Percentiles rank a stretch among this genome's conserved stretches.
phyloP scores from a whole-genome alignment of 2,329 filamentous ascomycete species.

The Fusarium napiforme region DNA sequence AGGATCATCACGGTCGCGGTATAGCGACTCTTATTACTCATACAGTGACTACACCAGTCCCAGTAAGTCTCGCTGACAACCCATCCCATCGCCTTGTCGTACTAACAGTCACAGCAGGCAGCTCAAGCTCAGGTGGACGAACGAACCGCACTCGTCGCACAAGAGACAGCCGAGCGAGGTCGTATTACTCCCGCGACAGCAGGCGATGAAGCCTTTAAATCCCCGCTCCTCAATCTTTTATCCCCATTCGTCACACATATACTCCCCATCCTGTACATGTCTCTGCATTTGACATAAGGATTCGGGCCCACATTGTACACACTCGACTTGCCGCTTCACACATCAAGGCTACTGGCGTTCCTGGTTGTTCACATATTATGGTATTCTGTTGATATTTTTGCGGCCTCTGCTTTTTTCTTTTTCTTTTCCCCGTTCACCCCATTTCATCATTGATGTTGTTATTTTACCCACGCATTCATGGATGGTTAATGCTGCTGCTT shows the following conservation, averaged over 20 bases:
- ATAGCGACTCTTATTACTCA: slow-evolving; percentile 65
- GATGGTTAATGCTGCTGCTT: slow-evolving; percentile 24
- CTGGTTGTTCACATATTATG: slow-evolving; percentile 39
- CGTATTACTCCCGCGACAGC: slow-evolving; percentile 48
- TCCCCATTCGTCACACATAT: slow-evolving; percentile 20
- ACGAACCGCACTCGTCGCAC: slow-evolving; percentile 51
- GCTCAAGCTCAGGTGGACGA: slow-evolving; percentile 58
- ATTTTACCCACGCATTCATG: slow-evolving; percentile 26
- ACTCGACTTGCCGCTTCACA: slow-evolving; percentile 35
- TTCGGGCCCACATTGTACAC: slow-evolving; percentile 34
- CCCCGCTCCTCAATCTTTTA: slow-evolving; percentile 5
- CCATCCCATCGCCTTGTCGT: neutral
- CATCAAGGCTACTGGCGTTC: slow-evolving; percentile 42
- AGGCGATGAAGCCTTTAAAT: slow-evolving; percentile 27
- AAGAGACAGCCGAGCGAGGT: slow-evolving; percentile 48
- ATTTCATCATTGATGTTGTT: slow-evolving; percentile 19
- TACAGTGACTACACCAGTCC: slow-evolving; percentile 62
- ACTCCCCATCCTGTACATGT: slow-evolving; percentile 41
- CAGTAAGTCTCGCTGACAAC: slow-evolving; percentile 57
- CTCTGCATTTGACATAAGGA: slow-evolving; percentile 33
- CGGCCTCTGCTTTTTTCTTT: slow-evolving; percentile 1
- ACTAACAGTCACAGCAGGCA: slow-evolving; percentile 52
- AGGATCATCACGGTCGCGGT: slow-evolving; percentile 58
- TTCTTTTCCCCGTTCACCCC: neutral
- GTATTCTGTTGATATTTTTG: slow-evolving; percentile 8